Base-by-base conservation (phyloP, 129 eudicot species). In the Pulicaria dysenterica region DNA sequence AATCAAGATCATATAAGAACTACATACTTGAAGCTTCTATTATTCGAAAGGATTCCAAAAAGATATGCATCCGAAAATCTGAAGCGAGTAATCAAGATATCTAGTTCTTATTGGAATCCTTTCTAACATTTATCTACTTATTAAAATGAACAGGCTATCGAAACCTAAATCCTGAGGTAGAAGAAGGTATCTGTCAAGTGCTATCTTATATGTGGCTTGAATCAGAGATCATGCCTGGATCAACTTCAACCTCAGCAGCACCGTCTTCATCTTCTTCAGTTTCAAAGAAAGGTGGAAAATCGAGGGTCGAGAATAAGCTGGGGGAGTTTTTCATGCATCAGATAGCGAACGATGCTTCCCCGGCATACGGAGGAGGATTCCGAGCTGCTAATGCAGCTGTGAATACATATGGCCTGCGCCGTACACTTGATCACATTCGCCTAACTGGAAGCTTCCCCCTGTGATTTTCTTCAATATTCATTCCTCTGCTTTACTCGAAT, bases 141-240 rank as follows among this genome's bases (percentile, higher is more conserved):
- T 24, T 1, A 79, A 71, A 44, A 70, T 64, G 48, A 54, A 47
- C 89, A 95, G 99, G 90, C 24, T 95, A 79, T 69, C 84, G 95
- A 15, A 95, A 91, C 74, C 91, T 95, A 45, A 83, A 81, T 57
- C 97, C 96, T 5, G 90, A 86, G 68, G 87, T 95, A 43, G 99
- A 95, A 79, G 96, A 95, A 86, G 99, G 99, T 7, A 95, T 95
- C 54, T 95, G 99, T 73, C 99, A 95, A 77, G 95, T 95, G 68
- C 96, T 95, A 59, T 88, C 97, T 2, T 72, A 88, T 81, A 91
- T 95, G 91, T 95, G 99, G 99, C 99, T 95, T 10, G 99, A 95
- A 70, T 83, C 99, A 38, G 99, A 95, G 67, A 90, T 95, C 40
- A 80, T 85, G 80, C 95, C 99, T 1, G 83, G 78, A 47, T 73